Evolutionary conservation across 2,329 filamentous ascomycete species (phyloP).

Genomic region (Sporothrix globosa): DNA sequence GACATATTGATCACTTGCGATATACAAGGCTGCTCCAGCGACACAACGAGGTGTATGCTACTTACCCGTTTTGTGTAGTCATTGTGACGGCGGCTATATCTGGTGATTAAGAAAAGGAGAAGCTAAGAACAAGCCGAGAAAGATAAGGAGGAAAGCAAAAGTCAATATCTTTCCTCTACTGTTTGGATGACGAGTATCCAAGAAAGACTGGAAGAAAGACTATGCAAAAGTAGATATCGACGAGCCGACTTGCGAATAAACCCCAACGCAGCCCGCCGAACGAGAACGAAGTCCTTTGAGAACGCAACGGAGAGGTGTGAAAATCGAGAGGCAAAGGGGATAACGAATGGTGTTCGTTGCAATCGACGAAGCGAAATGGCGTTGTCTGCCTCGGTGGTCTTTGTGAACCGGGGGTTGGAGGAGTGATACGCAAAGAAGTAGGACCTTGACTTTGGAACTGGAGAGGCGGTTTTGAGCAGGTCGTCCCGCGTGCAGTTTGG

Average conservation of each 20-base stretch:
- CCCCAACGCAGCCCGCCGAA: not conserved
- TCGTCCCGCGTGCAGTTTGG: conserved; percentile 3
- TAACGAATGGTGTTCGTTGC: conserved; percentile 1
- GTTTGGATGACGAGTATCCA: conserved; percentile 9
- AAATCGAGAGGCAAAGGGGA: not conserved
- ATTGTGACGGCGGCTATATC: conserved; percentile 17
- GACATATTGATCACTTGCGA: not conserved
- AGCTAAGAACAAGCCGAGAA: not conserved
- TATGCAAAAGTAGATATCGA: conserved; percentile 12
- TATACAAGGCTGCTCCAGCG: not conserved
- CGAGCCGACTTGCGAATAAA: not conserved
- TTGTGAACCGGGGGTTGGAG: not conserved
- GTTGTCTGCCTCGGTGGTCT: not conserved
- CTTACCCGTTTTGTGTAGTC: conserved; percentile 33
- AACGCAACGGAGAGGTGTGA: not conserved
- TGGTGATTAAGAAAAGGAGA: not conserved
- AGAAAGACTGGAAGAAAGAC: not conserved
- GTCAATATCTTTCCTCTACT: not conserved
- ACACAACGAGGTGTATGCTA: not conserved
- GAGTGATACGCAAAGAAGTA: not conserved
- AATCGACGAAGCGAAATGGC: not conserved
- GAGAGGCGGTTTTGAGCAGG: not conserved
- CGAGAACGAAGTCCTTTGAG: not conserved
- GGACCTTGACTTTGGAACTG: not conserved
- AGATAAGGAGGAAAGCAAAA: not conserved